Conservation (phyloP, 768 basidiomycete genomes). For the Lepiota venenata region DNA sequence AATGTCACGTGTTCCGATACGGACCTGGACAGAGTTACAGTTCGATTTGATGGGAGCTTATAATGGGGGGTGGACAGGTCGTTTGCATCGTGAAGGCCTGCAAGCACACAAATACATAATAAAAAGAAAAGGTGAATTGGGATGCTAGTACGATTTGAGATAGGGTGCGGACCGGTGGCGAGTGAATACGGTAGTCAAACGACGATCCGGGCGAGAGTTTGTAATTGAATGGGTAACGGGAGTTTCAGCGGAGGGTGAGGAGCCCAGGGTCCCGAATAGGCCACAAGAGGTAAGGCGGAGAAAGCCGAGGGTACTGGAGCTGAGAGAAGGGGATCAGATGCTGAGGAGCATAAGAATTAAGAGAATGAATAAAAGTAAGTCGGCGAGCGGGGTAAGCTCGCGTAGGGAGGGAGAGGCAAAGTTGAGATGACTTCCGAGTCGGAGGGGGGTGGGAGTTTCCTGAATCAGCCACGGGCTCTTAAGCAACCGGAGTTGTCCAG, state of each 20-base stretch:
- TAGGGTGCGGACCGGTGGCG: slow-evolving; percentile 7
- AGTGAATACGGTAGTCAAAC: neutral
- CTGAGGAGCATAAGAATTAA: no score
- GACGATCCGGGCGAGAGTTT: slow-evolving; percentile 1
- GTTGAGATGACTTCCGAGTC: slow-evolving; percentile 1
- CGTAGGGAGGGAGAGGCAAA: slow-evolving; percentile 4
- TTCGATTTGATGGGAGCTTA: no score
- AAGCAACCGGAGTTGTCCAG: slow-evolving; percentile 1
- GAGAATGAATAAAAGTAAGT: neutral
- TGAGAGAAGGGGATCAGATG: neutral
- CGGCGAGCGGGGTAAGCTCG: slow-evolving; percentile 10
- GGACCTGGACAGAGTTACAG: neutral
- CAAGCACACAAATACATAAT: slow-evolving; percentile 6
- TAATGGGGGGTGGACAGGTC: no score
- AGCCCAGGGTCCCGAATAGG: neutral
- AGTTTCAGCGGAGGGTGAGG: neutral
- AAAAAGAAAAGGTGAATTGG: slow-evolving; percentile 1
- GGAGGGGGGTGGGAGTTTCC: slow-evolving; percentile 6
- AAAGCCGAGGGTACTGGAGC: neutral
- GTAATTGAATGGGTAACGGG: neutral
- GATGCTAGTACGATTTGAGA: slow-evolving; percentile 9
- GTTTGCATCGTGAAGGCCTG: neutral
- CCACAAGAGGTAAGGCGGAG: neutral
- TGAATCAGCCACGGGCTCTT: neutral
- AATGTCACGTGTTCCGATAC: slow-evolving; percentile 11